Conservation (phyloP, 306 rosid genomes). For the Castanospermum australe region DNA sequence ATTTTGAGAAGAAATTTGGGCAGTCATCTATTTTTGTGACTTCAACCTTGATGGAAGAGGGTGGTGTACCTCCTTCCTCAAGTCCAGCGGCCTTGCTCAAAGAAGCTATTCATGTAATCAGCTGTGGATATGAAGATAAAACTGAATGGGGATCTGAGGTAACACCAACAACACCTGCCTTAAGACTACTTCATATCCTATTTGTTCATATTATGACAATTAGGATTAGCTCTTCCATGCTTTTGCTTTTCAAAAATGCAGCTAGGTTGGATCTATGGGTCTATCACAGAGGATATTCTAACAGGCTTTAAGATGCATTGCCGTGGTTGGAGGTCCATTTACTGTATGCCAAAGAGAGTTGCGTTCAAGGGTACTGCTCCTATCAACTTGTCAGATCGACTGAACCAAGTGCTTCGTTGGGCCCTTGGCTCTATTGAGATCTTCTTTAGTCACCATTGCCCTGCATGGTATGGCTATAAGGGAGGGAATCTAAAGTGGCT, state of each 20-base stretch:
- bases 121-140: conserved; percentile 84
- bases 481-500: conserved; percentile 80
- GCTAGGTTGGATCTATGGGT: conserved; percentile 89
- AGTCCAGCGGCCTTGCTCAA: conserved; percentile 69
- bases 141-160: conserved; percentile 87
- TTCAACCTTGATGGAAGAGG: conserved; percentile 70
- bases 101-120: conserved; percentile 74
- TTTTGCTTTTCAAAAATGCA: conserved; percentile 26
- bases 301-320: conserved; percentile 89
- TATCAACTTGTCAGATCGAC: conserved; percentile 78
- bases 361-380: conserved; percentile 92
- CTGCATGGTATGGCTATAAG: conserved; percentile 70
- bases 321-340: conserved; percentile 88
- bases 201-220: background rate
- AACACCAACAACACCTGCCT: conserved; percentile 1
- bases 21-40: conserved; percentile 79
- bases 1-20: conserved; percentile 71
- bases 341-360: conserved; percentile 62
- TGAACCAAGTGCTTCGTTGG: conserved; percentile 87
- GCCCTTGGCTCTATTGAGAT: conserved; percentile 83
- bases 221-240: background rate
- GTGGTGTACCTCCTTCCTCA: conserved; percentile 77
- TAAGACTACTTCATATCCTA: background rate
- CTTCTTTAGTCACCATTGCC: conserved; percentile 77
- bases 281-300: conserved; percentile 78